Base-by-base conservation (phyloP, 352 stramenopile species). In the Saprolegnia parasitica region DNA sequence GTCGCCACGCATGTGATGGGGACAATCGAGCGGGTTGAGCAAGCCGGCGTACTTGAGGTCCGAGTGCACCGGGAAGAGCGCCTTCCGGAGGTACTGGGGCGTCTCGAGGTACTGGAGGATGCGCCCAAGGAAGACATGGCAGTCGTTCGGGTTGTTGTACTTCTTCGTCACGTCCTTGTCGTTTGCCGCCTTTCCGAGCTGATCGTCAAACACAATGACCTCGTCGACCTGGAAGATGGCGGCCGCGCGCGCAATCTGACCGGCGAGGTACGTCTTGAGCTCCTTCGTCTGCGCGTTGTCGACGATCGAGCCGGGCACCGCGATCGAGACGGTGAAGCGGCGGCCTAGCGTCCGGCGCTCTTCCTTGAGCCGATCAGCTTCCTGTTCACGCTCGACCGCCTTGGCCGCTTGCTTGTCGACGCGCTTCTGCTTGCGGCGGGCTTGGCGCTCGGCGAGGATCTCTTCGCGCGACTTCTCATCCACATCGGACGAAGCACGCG, bases 181-280 rank as follows among this genome's bases (percentile, higher is more conserved):
- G 50, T 70, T 72, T 18, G 56, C 71, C 11, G 35, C 49, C 40
- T 76, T 60, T 23, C 87, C 89, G 26, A 98, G 78, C 71, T 97
- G 90, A 78, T 99, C 97, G 74, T 99, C 95, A 73, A 98, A 99
- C 5, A 99, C 95, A 16, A 99, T 81, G 72, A 99, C 93, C 81
- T 99, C 97, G 75, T 99, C 97, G 9, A 99, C 91, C 73, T 98
- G 88, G 81, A 98, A 99, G 71, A 99, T 97, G 24, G 95, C 92
- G 1, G 94, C 95, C 0, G 97, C 96, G 37, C 97, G 93, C 46
- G 96, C 96, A 63, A 99, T 97, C 77, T 99, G 94, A 26, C 96
- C 96, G 0, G 87, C 96, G 50, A 99, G 73, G 63, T 98, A 96
- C 37, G 97, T 99, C 77, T 96, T 95, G 18, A 99, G 85, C 77